Evolutionary conservation across 257 asterid species (phyloP), one percentile per base, ranked within the genome.

Genomic region (Ilex aquifolium): DNA sequence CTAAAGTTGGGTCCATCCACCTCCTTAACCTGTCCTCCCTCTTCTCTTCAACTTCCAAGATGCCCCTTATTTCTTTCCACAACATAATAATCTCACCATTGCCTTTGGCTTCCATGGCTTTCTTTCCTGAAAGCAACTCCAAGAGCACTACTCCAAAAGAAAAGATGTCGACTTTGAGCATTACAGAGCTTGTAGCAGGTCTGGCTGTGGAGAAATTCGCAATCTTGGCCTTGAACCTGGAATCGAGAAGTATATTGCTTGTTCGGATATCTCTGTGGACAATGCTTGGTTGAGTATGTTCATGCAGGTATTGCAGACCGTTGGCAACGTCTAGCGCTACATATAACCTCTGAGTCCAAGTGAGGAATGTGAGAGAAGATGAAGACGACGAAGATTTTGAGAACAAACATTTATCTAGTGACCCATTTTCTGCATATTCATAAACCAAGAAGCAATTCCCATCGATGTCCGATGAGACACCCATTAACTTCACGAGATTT

Each of bases 271-370:
- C 90, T 63, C 82, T 64, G 65, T 90, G 97, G 57, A 81, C 87
- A 2, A 90, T 57, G 36, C 84, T 87, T 4, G 97, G 95, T 65
- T 85, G 83, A 61, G 83, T 71, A 56, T 81, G 95, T 69, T 90
- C 91, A 30, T 87, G 97, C 84, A 87, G n/a, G 82, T 87, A 85
- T 32, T 87, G 95, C 13, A 90, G 80, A 48, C 95, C 95, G 5
- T 90, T 87, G 9, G 97, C 95, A 3, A 85, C 83, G 44, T 90
- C 95, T n/a, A 80, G 72, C 44, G 97, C 86, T 36, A 87, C 64
- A 13, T 68, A 63, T 51, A 90, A 60, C 74, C 95, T 78, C 36
- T 80, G 91, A 55, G 55, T 80, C 97, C 94, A 90, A 17, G 67
- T 68, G 1, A 85, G 83, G 14, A 62, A 39, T 53, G 51, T 68